These are phyloP conservation scores for Silene noctiflora DNA, from an alignment of 179 eudicot genomes.

Conservation along the genomic window DNA sequence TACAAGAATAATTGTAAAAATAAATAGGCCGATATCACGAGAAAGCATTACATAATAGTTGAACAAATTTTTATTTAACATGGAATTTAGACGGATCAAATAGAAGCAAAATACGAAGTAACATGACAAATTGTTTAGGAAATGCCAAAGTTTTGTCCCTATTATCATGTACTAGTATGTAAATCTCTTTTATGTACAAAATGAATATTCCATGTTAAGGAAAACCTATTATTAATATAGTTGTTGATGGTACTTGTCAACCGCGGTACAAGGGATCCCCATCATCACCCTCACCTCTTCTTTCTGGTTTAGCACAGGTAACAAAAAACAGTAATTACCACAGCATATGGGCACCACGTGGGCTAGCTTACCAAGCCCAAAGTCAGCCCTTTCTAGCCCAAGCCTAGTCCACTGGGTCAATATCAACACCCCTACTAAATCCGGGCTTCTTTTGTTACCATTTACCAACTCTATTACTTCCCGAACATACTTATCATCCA, in stretches of 20 bases:
- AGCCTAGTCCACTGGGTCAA: slow-evolving; percentile 73
- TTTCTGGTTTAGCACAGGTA: background rate
- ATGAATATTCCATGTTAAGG: too few relatives aligned
- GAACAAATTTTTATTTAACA: too few relatives aligned
- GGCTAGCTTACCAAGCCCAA: slow-evolving; percentile 47
- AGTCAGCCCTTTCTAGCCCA: slow-evolving; percentile 65
- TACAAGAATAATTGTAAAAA: too few relatives aligned
- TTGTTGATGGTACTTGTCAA: background rate
- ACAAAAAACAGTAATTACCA: background rate
- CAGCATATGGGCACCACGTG: background rate
- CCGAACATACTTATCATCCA: slow-evolving; percentile 49
- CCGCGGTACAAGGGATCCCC: background rate
- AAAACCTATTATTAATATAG: too few relatives aligned
- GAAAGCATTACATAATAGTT: too few relatives aligned
- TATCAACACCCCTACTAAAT: slow-evolving; percentile 64
- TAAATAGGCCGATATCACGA: too few relatives aligned
- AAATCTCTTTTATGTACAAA: too few relatives aligned
- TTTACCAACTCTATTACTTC: slow-evolving; percentile 60
- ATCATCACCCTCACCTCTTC: background rate
- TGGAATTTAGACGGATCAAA: too few relatives aligned
- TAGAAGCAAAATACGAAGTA: too few relatives aligned
- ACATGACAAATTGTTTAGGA: too few relatives aligned
- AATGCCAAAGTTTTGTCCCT: too few relatives aligned
- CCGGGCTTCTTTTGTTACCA: slow-evolving; percentile 39
- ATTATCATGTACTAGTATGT: too few relatives aligned